phyloP scores from a whole-genome alignment of 345 rosid genomes.

The Syzygium aromaticum region DNA sequence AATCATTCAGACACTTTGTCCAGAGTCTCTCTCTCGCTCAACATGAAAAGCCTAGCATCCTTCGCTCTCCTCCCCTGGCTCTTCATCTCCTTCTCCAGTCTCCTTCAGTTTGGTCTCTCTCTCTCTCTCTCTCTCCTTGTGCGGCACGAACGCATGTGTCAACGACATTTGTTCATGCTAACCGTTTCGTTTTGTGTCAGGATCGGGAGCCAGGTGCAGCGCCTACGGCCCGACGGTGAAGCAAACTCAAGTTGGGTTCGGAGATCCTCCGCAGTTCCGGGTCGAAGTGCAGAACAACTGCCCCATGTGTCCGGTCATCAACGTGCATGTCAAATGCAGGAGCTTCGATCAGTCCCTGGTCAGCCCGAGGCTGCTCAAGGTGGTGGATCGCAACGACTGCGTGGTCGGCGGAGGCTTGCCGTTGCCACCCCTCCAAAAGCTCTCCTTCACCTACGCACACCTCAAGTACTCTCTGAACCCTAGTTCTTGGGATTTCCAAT shows the following conservation, averaged over 20 bases:
- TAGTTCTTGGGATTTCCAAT: conserved; percentile 27
- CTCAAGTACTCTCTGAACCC: conserved; percentile 12
- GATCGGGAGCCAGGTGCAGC: conserved; percentile 10
- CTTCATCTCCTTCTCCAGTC: conserved; percentile 7
- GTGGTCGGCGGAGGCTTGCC: conserved; percentile 25
- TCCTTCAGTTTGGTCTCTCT: conserved; percentile 5
- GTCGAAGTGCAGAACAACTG: conserved; percentile 20
- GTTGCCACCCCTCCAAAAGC: conserved; percentile 9
- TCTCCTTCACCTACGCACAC: conserved; percentile 25
- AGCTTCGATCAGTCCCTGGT: conserved; percentile 23
- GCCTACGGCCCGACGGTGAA: conserved; percentile 7
- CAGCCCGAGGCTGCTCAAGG: conserved; percentile 22
- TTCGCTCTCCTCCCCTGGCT: conserved; percentile 6
- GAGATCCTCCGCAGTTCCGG: conserved; percentile 13
- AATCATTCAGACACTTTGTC: not conserved
- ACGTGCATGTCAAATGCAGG: conserved; percentile 21
- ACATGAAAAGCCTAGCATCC: not conserved
- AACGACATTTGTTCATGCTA: not conserved
- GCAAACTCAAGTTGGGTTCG: conserved; percentile 15
- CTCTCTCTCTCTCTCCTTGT: conserved; percentile 1
- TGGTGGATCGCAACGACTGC: conserved; percentile 13
- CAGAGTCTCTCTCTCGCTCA: not conserved
- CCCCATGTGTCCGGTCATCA: conserved; percentile 25
- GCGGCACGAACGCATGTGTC: not conserved
- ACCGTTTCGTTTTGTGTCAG: conserved; percentile 2